These are phyloP conservation scores for Hymenoscyphus infarciens DNA, from an alignment of 2,329 filamentous ascomycete species.

Conservation along the genomic window DNA sequence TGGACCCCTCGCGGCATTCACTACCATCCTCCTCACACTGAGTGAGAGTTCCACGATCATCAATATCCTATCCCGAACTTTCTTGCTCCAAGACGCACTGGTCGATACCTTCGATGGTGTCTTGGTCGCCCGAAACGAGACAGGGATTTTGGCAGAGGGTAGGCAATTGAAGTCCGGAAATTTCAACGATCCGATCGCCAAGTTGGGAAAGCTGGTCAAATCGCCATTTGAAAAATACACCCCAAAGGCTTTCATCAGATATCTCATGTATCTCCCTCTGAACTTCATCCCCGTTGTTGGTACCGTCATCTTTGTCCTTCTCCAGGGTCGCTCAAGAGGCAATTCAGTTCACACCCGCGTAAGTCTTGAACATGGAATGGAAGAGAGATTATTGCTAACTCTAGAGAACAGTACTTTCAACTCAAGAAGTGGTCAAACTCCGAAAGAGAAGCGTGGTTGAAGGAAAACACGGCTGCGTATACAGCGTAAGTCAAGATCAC, in stretches of 20 bases:
- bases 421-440: constrained; percentile 74
- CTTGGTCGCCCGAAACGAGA: constrained; percentile 49
- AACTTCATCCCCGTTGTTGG: constrained; percentile 92
- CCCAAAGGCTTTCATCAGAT: constrained; percentile 62
- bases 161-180: constrained; percentile 65
- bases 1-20: constrained; percentile 74
- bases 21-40: constrained; percentile 65
- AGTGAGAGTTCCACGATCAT: constrained; percentile 59
- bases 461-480: constrained; percentile 70
- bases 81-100: constrained; percentile 76
- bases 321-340: constrained; percentile 57
- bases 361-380: constrained; percentile 28
- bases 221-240: constrained; percentile 55
- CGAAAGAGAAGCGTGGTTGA: constrained; percentile 65
- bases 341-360: constrained; percentile 50
- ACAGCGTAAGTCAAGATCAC: constrained; percentile 59
- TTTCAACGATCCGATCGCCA: constrained; percentile 47
- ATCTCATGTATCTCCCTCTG: constrained; percentile 72
- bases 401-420: constrained; percentile 71
- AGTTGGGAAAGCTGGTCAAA: constrained; percentile 56
- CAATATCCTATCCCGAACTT: constrained; percentile 59
- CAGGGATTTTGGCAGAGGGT: constrained; percentile 66
- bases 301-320: constrained; percentile 71
- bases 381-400: constrained; percentile 4
- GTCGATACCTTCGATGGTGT: constrained; percentile 86